Percentiles rank a stretch among this genome's conserved stretches.
phyloP scores from a whole-genome alignment of 768 basidiomycete genomes.

The Auricularia sp. region DNA sequence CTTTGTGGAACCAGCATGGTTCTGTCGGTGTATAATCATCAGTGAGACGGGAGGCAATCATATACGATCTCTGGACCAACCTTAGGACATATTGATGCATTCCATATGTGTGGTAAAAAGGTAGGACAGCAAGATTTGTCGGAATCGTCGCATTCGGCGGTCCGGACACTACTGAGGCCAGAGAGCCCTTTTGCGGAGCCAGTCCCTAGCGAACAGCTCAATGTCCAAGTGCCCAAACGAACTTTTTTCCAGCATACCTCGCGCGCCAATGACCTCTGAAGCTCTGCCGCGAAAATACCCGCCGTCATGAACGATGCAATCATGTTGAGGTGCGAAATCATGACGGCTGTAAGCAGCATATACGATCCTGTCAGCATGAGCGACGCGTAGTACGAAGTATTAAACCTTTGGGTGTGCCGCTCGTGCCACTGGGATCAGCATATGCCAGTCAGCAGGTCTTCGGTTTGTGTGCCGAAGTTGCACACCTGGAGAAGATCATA shows the following conservation, averaged over 20 bases:
- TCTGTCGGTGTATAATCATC: background rate
- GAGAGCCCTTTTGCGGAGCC: too few species aligned
- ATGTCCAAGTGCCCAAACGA: too few species aligned
- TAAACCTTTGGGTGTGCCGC: conserved; percentile 63
- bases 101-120: conserved; percentile 59
- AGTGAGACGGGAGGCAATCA: conserved; percentile 19
- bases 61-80: background rate
- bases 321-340: conserved; percentile 62
- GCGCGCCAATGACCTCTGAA: background rate
- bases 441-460: too few species aligned
- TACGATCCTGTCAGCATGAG: background rate
- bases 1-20: conserved; percentile 36
- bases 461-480: too few species aligned
- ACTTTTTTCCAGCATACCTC: background rate
- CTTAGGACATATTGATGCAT: conserved; percentile 41
- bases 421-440: conserved; percentile 48
- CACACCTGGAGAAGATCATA: conserved; percentile 45
- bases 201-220: too few species aligned
- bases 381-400: background rate
- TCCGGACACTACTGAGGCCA: background rate
- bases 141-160: too few species aligned
- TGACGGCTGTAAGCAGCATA: conserved; percentile 35
- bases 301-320: conserved; percentile 34
- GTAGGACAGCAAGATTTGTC: conserved; percentile 43
- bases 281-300: conserved; percentile 21